Conservation (phyloP, 371 early-diverging fungal genomes). For the Rhizomucor pusillus region DNA sequence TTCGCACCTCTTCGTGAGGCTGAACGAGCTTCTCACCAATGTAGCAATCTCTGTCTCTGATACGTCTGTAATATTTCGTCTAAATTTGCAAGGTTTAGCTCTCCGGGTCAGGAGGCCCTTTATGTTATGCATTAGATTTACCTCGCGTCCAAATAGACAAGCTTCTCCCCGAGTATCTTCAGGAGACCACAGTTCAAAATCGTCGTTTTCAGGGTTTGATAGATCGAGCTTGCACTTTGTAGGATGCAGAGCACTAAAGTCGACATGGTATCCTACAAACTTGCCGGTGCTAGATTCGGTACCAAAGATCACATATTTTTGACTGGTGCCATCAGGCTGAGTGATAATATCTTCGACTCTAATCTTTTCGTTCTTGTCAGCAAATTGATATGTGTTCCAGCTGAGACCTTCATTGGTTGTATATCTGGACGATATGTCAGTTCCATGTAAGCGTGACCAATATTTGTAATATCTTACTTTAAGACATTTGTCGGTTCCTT, state of each 20-base stretch:
- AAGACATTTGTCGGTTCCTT: conserved; percentile 72
- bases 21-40: conserved; percentile 73
- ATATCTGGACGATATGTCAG: conserved; percentile 16
- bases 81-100: conserved; percentile 13
- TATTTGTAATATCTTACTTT: conserved; percentile 27
- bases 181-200: conserved; percentile 80
- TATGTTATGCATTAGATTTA: conserved; percentile 2
- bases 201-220: conserved; percentile 50
- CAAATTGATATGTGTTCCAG: conserved; percentile 59
- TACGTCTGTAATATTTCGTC: conserved; percentile 78
- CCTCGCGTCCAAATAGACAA: conserved; percentile 76
- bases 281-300: conserved; percentile 29
- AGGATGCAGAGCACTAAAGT: conserved; percentile 71
- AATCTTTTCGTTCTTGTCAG: conserved; percentile 44
- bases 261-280: conserved; percentile 64
- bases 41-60: conserved; percentile 70
- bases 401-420: conserved; percentile 64
- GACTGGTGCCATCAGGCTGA: conserved; percentile 70
- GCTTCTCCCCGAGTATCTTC: conserved; percentile 48
- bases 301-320: conserved; percentile 71
- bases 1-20: conserved; percentile 50
- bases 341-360: conserved; percentile 67
- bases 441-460: conserved; percentile 13
- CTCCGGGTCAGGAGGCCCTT: too few relatives aligned
- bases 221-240: conserved; percentile 59